Base-by-base conservation (phyloP, 2,329 filamentous ascomycete genomes). In the Colletotrichum salicis region DNA sequence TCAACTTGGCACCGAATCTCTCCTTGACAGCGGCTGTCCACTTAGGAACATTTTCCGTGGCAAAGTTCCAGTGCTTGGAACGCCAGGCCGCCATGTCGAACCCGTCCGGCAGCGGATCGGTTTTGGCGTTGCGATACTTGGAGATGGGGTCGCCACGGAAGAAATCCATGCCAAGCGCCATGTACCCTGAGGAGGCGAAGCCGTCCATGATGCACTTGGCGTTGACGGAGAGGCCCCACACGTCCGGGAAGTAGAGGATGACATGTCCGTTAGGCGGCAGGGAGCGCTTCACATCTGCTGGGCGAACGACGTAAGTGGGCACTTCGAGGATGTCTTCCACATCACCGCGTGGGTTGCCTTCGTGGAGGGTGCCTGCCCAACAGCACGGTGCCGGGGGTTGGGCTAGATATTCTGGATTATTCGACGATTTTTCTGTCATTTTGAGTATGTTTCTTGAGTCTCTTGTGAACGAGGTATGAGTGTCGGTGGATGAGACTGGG, bases 21-120 rank as follows among this genome's bases (percentile, higher is more conserved):
- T 73, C 64, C 41, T 79, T 80, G 41, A 84, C 82, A 1, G 80
- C 82, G 6, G 78, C 77, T 1, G 80, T 79, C 86, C 86, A 88
- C 66, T 77, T 77, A 0, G 85, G 84, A 0, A 86, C 82, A n/a
- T 79, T 79, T 48, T 80, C 81, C 4, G 79, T 76, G 0, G 86
- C 85, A 73, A 84, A 86, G 4, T 75, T 74, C 15, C 75, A 79
- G 70, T 88, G 83, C 76, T 86, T 87, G 35, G 71, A 65, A 67
- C 84, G 84, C 86, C 86, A 88, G 6, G 84, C 85, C 37, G 82
- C 82, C 27, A 81, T 84, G 75, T 87, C 85, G 68, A 88, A 88
- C 33, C 76, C 79, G 2, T 80, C 79, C 1, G 69, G 69, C 45
- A 64, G 55, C 54, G 70, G 70, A 24, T 82, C 77, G 70, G 64